Evolutionary conservation across 2,329 filamentous ascomycete genomes (phyloP), one percentile per base, ranked within the genome.

Genomic region (Myriosclerotinia curreyana): DNA sequence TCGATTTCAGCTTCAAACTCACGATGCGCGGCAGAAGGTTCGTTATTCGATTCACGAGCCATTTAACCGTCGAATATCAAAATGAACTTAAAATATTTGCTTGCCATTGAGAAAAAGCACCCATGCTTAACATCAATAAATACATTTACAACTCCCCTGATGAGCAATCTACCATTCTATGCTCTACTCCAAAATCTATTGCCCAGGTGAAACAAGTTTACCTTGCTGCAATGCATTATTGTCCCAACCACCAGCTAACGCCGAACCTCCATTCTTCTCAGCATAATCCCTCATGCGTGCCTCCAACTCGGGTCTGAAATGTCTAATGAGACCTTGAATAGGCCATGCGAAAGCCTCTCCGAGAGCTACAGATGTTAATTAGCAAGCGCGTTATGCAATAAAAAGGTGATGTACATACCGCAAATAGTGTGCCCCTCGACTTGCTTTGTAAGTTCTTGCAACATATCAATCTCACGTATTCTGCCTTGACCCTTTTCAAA

Each of bases 381-480:
- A 56, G 14, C 42, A 36, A 48, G 20, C 0, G 44, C 50, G 14
- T 44, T n/a, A 15, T 28, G 12, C 38, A 2, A 38, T n/a, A 22
- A 14, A 34, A 53, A n/a, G 53, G 34, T 38, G 17, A 22, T 51
- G 25, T 55, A 81, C 86, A 76, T 85, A 90, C 87, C 95, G 79
- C 95, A 99, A 74, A 99, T 99, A 55, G 95, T 98, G 82, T 99
- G 95, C 14, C 95, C 95, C 81, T 99, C 95, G 67, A 99, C 95
- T 81, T 99, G 95, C 85, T 99, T 99, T 68, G 95, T 99, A 72
- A 99, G 81, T 82, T 99, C 95, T 81, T 97, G 95, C 71, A 99
- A 85, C 95, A 99, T 99, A 77, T 99, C 95, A 76, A 99, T 99
- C 80, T 99, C 95, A 67, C 95, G 85, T 78, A 89, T 87, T 68